These are phyloP conservation scores for Hanseniaspora gamundiae DNA, from an alignment of 1,139 yeast species.

Conservation along the genomic window DNA sequence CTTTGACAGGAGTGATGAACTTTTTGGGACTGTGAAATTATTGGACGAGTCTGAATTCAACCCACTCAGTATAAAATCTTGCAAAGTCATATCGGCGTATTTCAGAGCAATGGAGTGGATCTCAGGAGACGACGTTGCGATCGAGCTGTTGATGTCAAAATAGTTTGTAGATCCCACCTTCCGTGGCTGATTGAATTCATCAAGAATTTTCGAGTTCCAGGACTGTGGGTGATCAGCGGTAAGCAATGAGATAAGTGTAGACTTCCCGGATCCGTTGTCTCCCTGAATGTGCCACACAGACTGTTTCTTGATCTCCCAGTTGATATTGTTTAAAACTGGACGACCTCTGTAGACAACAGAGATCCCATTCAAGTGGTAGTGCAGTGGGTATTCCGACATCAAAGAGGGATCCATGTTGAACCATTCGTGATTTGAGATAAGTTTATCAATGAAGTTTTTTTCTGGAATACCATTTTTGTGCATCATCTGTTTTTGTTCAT, in stretches of 20 bases:
- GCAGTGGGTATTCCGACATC: conserved; percentile 10
- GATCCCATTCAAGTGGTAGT: conserved; percentile 50
- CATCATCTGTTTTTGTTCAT: conserved; percentile 14
- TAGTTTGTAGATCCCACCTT: conserved; percentile 66
- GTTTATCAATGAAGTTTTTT: conserved; percentile 10
- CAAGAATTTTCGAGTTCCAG: conserved; percentile 59
- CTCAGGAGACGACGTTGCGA: conserved; percentile 89
- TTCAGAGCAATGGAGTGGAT: conserved; percentile 73
- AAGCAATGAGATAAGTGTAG: conserved; percentile 69
- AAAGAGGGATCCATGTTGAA: conserved; percentile 8
- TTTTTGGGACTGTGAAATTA: conserved; percentile 25
- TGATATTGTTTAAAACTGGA: conserved; percentile 45
- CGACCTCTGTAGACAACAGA: conserved; percentile 55
- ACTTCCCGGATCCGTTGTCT: conserved; percentile 85
- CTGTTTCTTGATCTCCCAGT: conserved; percentile 58
- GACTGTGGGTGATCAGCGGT: conserved; percentile 97
- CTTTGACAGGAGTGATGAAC: conserved; percentile 27
- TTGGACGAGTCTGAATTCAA: conserved; percentile 50
- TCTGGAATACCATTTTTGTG: conserved; percentile 10
- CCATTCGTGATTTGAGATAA: conserved; percentile 17
- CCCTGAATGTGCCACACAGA: conserved; percentile 87
- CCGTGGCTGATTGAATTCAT: conserved; percentile 53
- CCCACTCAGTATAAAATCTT: conserved; percentile 62
- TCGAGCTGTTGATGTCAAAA: conserved; percentile 64
- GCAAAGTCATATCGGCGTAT: conserved; percentile 32